phyloP scores from a whole-genome alignment of 1,139 yeast genomes.

The Saccharomyces hybrid region DNA sequence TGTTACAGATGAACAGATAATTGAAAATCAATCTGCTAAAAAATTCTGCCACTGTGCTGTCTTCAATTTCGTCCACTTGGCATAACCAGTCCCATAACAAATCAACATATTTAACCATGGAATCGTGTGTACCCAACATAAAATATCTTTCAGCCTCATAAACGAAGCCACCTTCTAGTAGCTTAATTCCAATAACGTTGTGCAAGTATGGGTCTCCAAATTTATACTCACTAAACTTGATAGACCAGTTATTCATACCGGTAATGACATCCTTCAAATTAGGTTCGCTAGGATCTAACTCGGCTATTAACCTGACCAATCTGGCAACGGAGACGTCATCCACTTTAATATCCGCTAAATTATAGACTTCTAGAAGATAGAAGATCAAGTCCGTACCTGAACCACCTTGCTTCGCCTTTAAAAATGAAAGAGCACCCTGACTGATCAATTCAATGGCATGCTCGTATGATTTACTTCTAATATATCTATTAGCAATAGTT shows the following conservation, averaged over 20 bases:
- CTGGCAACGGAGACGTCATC: slow-evolving; percentile 38
- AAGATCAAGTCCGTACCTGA: slow-evolving; percentile 73
- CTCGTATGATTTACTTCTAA: slow-evolving; percentile 54
- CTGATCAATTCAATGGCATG: slow-evolving; percentile 69
- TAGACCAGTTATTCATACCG: slow-evolving; percentile 60
- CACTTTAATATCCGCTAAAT: slow-evolving; percentile 40
- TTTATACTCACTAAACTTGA: slow-evolving; percentile 40
- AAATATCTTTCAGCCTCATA: slow-evolving; percentile 55
- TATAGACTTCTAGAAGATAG: slow-evolving; percentile 64
- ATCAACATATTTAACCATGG: slow-evolving; percentile 46
- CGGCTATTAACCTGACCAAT: slow-evolving; percentile 30
- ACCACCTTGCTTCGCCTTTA: slow-evolving; percentile 65
- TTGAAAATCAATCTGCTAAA: slow-evolving; percentile 60
- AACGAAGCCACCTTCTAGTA: slow-evolving; percentile 36
- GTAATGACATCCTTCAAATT: slow-evolving; percentile 59
- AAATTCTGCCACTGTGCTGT: slow-evolving; percentile 35
- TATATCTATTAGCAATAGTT: slow-evolving; percentile 79
- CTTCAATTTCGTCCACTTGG: slow-evolving; percentile 29
- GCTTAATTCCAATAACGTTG: slow-evolving; percentile 63
- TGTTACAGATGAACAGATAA: slow-evolving; percentile 56
- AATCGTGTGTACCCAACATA: slow-evolving; percentile 58
- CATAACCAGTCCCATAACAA: slow-evolving; percentile 53
- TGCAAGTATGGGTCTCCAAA: slow-evolving; percentile 75
- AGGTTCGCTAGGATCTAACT: slow-evolving; percentile 47
- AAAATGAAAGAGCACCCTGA: slow-evolving; percentile 60